A percentile compares a stretch with the other conserved stretches of the same genome.
Conservation (phyloP, 306 rosid genomes). For the Cicer pinnatifidum region DNA sequence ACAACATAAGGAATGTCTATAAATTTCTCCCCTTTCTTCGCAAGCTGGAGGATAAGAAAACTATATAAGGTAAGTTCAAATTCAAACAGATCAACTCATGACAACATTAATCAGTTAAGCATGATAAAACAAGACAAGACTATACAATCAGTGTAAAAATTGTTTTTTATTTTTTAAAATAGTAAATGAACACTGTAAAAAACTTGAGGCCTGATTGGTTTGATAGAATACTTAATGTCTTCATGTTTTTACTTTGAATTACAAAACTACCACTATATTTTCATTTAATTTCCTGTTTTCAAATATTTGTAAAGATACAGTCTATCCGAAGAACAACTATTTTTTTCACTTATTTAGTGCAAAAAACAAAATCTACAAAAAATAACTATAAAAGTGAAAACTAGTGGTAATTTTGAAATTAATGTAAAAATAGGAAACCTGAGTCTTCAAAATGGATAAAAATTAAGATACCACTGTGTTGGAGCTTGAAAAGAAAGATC, state of each 20-base stretch:
- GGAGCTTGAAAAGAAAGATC: neutral
- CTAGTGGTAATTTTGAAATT: neutral
- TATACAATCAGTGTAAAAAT: neutral
- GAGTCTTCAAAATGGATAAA: neutral
- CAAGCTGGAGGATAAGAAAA: constrained; percentile 63
- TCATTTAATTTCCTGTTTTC: neutral
- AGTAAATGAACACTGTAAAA: too few species aligned
- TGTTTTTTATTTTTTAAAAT: too few species aligned
- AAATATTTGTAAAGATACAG: neutral
- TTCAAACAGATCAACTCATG: constrained; percentile 14
- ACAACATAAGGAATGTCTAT: constrained; percentile 88
- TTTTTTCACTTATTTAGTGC: neutral
- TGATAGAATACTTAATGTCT: too few species aligned
- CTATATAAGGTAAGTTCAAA: constrained; percentile 28
- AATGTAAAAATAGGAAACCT: neutral
- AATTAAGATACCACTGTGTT: neutral
- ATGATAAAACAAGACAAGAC: constrained; percentile 1
- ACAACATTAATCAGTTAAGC: constrained; percentile 16
- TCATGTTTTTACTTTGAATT: too few species aligned
- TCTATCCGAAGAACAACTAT: neutral
- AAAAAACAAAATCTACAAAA: neutral
- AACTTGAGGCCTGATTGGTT: too few species aligned
- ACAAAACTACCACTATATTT: neutral
- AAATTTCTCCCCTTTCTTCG: constrained; percentile 81
- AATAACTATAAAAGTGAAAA: neutral